These are phyloP conservation scores for Russula dissimulans DNA, from an alignment of 768 basidiomycete species.

Conservation along the genomic window DNA sequence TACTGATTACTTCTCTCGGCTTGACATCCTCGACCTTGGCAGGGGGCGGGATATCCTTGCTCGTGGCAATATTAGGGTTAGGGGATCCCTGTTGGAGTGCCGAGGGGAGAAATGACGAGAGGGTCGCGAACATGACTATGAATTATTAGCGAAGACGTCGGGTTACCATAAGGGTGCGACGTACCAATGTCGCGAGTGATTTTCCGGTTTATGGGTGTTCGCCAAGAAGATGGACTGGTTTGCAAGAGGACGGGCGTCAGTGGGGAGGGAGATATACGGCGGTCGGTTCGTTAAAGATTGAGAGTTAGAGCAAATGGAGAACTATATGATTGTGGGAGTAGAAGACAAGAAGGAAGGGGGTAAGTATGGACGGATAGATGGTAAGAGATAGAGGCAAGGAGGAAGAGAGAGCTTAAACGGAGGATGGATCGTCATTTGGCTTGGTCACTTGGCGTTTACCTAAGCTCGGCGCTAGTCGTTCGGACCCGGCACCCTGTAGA, in stretches of 20 bases:
- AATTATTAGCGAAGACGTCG: neutral
- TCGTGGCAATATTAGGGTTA: slow-evolving; percentile 1
- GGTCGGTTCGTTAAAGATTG: neutral
- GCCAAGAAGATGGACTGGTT: neutral
- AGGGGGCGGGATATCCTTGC: neutral
- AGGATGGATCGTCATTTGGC: no score
- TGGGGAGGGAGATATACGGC: neutral
- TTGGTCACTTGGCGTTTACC: neutral
- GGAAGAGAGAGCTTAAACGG: neutral
- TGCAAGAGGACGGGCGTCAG: slow-evolving; percentile 2
- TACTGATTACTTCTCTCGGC: slow-evolving; percentile 1
- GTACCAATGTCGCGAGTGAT: neutral
- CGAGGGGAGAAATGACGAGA: slow-evolving; percentile 14
- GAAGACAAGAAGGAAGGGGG: neutral
- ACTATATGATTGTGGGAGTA: no score
- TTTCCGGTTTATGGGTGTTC: neutral
- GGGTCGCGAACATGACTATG: slow-evolving; percentile 13
- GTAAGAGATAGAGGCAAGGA: neutral
- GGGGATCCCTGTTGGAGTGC: slow-evolving; percentile 14
- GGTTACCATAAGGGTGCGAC: neutral
- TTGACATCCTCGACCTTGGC: neutral
- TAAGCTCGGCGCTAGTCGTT: neutral
- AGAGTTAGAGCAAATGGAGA: no score
- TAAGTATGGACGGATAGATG: neutral
- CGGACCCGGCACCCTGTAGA: no score